These are phyloP conservation scores for Cornus controversa DNA, from an alignment of 148 eudicot genomes.

Conservation along the genomic window DNA sequence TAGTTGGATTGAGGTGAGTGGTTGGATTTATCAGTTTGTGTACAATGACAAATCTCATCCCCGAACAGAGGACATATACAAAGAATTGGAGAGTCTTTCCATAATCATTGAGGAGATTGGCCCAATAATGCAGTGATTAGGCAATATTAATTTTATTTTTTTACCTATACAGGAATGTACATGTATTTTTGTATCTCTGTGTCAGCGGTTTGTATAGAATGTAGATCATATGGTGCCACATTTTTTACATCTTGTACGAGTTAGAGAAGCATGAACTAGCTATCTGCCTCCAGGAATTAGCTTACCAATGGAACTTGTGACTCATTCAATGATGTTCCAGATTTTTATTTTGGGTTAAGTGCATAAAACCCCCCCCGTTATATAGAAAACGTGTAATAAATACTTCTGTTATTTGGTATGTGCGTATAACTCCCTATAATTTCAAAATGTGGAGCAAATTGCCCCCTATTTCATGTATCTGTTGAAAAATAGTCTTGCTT, in stretches of 20 bases:
- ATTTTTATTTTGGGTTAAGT: too few relatives aligned
- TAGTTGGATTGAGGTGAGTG: slow-evolving; percentile 53
- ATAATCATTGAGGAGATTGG: slow-evolving; percentile 29
- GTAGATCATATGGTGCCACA: not conserved
- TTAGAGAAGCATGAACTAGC: not conserved
- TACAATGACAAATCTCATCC: slow-evolving; percentile 45
- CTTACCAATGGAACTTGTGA: not conserved
- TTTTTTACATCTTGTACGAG: not conserved
- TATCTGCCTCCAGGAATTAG: not conserved
- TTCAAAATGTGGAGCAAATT: too few relatives aligned
- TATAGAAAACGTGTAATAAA: too few relatives aligned
- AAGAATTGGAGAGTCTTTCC: slow-evolving; percentile 40
- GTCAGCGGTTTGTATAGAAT: not conserved
- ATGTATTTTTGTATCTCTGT: not conserved
- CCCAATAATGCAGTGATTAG: not conserved
- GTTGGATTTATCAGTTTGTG: slow-evolving; percentile 35
- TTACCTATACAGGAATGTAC: not conserved
- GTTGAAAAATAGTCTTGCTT: too few relatives aligned
- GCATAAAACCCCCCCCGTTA: too few relatives aligned
- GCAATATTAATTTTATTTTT: not conserved
- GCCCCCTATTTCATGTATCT: too few relatives aligned
- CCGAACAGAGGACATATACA: slow-evolving; percentile 36
- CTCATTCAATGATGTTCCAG: not conserved
- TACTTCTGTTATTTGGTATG: too few relatives aligned
- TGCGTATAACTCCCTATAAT: too few relatives aligned